A percentile compares a stretch with the other conserved stretches of the same genome.
These are phyloP conservation scores for Sarocladiaceae sp. DNA, from an alignment of 2,329 filamentous ascomycete genomes.

Conservation along the genomic window DNA sequence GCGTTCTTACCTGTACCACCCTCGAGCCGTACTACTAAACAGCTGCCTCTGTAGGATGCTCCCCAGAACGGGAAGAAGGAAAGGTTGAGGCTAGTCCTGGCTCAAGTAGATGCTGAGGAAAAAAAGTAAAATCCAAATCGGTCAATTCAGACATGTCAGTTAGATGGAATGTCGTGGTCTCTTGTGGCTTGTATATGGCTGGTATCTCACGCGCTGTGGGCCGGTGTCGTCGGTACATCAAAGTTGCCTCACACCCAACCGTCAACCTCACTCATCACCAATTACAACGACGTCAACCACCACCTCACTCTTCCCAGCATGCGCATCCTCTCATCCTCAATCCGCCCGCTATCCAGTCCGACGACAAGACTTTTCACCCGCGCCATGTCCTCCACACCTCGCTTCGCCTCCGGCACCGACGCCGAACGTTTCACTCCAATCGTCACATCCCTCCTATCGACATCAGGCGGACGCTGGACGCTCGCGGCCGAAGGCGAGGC, in stretches of 20 bases:
- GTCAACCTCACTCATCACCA: no score
- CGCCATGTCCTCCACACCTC: constrained; percentile 25
- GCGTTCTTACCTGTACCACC: no score
- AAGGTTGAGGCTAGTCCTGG: background rate
- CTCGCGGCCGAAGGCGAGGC: constrained; percentile 47
- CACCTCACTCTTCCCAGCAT: background rate
- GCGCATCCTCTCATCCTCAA: constrained; percentile 10
- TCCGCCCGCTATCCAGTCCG: constrained; percentile 11
- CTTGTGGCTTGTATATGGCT: no score
- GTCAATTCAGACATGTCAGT: no score
- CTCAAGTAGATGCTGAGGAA: no score
- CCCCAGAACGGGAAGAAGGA: no score
- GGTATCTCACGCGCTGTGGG: no score
- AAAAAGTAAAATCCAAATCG: no score
- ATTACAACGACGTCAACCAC: background rate
- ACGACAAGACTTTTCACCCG: constrained; percentile 10
- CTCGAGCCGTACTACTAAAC: background rate
- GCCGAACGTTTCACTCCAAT: constrained; percentile 28
- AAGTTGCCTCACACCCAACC: no score
- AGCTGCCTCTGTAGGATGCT: no score
- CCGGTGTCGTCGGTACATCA: no score
- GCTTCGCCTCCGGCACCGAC: constrained; percentile 44
- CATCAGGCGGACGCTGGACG: constrained; percentile 41
- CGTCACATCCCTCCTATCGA: constrained; percentile 35
- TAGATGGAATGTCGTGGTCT: no score